Evolutionary conservation across 441 rosid genomes (phyloP).

Genomic region (Syzygium syzygioides): DNA sequence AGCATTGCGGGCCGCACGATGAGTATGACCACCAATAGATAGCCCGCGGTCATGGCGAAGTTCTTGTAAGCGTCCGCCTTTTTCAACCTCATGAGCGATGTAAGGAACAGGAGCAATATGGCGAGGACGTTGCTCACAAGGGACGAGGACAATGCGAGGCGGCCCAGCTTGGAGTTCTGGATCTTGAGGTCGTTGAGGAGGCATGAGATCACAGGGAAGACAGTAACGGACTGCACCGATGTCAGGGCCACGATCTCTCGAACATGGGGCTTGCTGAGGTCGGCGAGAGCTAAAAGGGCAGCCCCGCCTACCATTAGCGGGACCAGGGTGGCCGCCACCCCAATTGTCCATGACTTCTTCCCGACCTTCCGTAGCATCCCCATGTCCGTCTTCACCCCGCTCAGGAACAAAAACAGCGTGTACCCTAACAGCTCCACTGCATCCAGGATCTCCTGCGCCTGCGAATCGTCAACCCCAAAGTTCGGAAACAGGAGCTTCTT

Average conservation of each 20-base stretch:
- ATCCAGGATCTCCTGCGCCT: constrained; percentile 4
- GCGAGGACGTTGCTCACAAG: constrained; percentile 16
- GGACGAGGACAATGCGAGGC: constrained; percentile 22
- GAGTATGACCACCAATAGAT: neutral
- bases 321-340: constrained; percentile 20
- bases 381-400: constrained; percentile 53
- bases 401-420: constrained; percentile 40
- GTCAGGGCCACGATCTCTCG: neutral
- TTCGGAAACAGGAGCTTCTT: neutral
- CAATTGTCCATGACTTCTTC: constrained; percentile 25
- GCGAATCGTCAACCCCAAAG: neutral
- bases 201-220: constrained; percentile 25
- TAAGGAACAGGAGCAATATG: neutral
- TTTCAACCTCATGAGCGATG: neutral
- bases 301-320: constrained; percentile 13
- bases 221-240: neutral
- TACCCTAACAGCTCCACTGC: constrained; percentile 20
- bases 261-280: neutral
- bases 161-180: constrained; percentile 28
- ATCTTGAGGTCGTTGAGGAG: constrained; percentile 26
- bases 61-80: neutral
- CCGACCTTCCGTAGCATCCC: constrained; percentile 17
- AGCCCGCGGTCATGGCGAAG: neutral
- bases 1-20: neutral
- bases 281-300: neutral